Percentiles rank a stretch among this genome's conserved stretches.
These are phyloP conservation scores for Aspergillus homomorphus DNA, from an alignment of 495 filamentous ascomycete species.

Conservation along the genomic window DNA sequence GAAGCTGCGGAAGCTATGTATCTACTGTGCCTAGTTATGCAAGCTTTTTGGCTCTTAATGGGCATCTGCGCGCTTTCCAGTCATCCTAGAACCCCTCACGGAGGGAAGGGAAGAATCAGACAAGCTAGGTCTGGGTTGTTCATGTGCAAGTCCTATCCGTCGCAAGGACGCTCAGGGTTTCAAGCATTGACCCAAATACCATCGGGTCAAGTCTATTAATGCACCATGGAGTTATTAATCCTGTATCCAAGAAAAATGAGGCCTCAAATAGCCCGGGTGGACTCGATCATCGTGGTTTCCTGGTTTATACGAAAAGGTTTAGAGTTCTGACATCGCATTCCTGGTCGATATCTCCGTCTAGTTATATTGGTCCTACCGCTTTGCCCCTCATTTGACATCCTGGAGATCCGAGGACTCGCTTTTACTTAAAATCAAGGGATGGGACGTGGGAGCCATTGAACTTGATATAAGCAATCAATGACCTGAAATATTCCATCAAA, in stretches of 20 bases:
- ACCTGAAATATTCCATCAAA: no score
- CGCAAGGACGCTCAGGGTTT: neutral
- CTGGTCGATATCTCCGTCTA: neutral
- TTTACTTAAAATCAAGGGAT: no score
- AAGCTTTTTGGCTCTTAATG: neutral
- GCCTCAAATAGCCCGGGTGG: no score
- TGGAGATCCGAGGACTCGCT: neutral
- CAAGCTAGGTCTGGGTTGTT: neutral
- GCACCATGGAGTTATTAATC: neutral
- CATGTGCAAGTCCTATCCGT: neutral
- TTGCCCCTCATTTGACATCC: neutral
- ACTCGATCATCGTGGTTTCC: slow-evolving; percentile 3
- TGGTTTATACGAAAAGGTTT: neutral
- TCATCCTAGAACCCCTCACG: no score
- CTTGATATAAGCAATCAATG: no score
- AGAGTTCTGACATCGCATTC: slow-evolving; percentile 16
- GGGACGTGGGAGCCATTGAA: no score
- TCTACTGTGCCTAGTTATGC: neutral
- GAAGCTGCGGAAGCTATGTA: neutral
- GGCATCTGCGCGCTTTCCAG: neutral
- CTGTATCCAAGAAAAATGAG: slow-evolving; percentile 4
- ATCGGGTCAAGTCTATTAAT: neutral
- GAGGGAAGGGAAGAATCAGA: neutral
- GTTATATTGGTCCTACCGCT: no score
- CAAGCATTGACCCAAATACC: neutral